Evolutionary conservation across 441 rosid species (phyloP).

Genomic region (Gossypium gossypioides): DNA sequence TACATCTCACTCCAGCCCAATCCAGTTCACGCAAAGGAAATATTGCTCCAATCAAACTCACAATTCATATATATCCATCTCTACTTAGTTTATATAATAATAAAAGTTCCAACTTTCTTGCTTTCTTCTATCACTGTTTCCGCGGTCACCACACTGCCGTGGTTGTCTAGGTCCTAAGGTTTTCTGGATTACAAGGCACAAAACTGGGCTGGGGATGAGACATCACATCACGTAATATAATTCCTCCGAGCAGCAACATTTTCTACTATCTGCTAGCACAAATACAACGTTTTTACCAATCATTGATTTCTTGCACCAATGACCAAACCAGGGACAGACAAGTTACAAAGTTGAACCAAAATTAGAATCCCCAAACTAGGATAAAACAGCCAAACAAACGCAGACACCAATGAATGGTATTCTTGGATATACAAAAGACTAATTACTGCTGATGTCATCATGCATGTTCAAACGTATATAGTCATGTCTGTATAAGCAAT

Average conservation of each 20-base stretch:
- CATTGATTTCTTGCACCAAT: not conserved
- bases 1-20: not conserved
- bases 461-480: not conserved
- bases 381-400: not conserved
- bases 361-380: not conserved
- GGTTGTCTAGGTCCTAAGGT: not conserved
- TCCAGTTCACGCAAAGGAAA: not conserved
- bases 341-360: not conserved
- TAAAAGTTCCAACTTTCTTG: not conserved
- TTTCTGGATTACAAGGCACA: not conserved
- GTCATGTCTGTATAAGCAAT: not conserved
- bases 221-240: not conserved
- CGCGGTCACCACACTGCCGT: not conserved
- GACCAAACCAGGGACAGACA: not conserved
- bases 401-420: not conserved
- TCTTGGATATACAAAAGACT: not conserved
- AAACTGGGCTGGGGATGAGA: not conserved
- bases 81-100: not conserved
- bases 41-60: not conserved
- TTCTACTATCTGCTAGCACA: slow-evolving; percentile 5
- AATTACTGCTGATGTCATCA: not conserved
- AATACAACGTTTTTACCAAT: not conserved
- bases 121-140: not conserved
- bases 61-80: not conserved
- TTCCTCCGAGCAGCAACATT: slow-evolving; percentile 4